Conservation (phyloP, 1,284 basidiomycete species). For the Ustilago cynodontis region DNA sequence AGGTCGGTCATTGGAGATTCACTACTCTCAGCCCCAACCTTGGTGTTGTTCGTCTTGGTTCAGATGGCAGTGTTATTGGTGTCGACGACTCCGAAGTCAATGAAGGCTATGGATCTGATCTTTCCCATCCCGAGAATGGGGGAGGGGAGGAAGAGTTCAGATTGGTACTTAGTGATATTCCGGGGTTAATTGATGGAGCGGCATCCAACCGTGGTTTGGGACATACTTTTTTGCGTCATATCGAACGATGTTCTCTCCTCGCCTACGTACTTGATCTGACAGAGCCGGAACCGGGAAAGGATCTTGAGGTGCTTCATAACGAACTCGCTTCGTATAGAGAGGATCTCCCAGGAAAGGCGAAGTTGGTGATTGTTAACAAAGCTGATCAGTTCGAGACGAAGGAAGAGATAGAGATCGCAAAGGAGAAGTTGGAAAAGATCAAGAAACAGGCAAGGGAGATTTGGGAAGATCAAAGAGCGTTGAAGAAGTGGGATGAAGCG, state of each 20-base stretch:
- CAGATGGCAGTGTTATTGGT: slow-evolving; percentile 72
- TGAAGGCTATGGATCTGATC: slow-evolving; percentile 35
- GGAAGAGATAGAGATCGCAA: slow-evolving; percentile 27
- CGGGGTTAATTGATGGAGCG: slow-evolving; percentile 86
- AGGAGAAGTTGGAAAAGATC: slow-evolving; percentile 34
- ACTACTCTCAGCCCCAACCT: slow-evolving; percentile 95
- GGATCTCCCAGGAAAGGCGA: slow-evolving; percentile 77
- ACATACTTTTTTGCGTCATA: slow-evolving; percentile 90
- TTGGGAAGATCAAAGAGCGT: slow-evolving; percentile 20
- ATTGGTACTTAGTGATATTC: slow-evolving; percentile 97
- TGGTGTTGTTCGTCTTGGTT: slow-evolving; percentile 86
- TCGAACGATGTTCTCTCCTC: slow-evolving; percentile 90
- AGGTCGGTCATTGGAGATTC: slow-evolving; percentile 91
- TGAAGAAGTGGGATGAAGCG: background rate
- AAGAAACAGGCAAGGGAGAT: slow-evolving; percentile 17
- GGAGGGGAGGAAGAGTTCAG: slow-evolving; percentile 78
- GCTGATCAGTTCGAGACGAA: slow-evolving; percentile 75
- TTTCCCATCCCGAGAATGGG: background rate
- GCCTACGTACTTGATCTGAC: slow-evolving; percentile 93
- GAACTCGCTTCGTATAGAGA: slow-evolving; percentile 86
- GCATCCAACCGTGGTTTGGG: slow-evolving; percentile 92
- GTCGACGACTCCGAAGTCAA: slow-evolving; percentile 37
- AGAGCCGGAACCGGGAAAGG: slow-evolving; percentile 74
- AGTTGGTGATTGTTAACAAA: slow-evolving; percentile 89
- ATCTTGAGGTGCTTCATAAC: slow-evolving; percentile 78